phyloP scores from a whole-genome alignment of 2,329 filamentous ascomycete species.

The Cladosporium sp. region DNA sequence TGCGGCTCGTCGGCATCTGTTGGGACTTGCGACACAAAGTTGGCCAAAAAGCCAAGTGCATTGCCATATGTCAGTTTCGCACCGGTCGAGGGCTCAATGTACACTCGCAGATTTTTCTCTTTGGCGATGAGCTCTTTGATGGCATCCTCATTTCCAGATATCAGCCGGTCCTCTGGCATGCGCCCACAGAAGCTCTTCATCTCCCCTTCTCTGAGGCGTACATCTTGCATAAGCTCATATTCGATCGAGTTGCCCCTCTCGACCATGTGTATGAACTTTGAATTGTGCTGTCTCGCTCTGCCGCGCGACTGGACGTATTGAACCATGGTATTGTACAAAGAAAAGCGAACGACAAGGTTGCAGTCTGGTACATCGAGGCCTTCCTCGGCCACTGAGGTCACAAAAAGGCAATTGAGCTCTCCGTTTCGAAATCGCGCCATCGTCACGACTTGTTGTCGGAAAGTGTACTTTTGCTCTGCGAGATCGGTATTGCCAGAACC shows the following conservation, averaged over 20 bases:
- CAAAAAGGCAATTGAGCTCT: slow-evolving; percentile 58
- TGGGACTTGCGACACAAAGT: slow-evolving; percentile 68
- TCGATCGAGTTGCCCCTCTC: slow-evolving; percentile 67
- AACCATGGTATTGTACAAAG: slow-evolving; percentile 84
- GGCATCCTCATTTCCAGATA: slow-evolving; percentile 57
- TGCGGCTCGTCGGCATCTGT: slow-evolving; percentile 46
- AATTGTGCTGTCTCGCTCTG: slow-evolving; percentile 72
- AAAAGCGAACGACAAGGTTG: slow-evolving; percentile 70
- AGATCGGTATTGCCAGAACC: slow-evolving; percentile 44
- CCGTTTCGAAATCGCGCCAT: slow-evolving; percentile 62
- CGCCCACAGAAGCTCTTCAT: slow-evolving; percentile 73
- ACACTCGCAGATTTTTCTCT: slow-evolving; percentile 40
- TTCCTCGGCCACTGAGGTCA: slow-evolving; percentile 63
- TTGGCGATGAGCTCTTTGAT: slow-evolving; percentile 54
- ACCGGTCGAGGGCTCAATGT: slow-evolving; percentile 61
- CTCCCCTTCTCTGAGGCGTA: slow-evolving; percentile 52
- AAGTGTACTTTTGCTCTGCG: slow-evolving; percentile 59
- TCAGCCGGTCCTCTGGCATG: slow-evolving; percentile 69
- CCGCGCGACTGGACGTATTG: slow-evolving; percentile 93
- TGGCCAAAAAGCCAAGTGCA: slow-evolving; percentile 66
- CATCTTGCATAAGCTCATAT: slow-evolving; percentile 53
- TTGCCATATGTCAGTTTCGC: slow-evolving; percentile 76
- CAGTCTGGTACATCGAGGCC: slow-evolving; percentile 64
- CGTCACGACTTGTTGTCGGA: slow-evolving; percentile 69
- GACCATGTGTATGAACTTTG: slow-evolving; percentile 79